Base-by-base conservation (phyloP, 345 rosid species). In the Gossypium mustelinum region DNA sequence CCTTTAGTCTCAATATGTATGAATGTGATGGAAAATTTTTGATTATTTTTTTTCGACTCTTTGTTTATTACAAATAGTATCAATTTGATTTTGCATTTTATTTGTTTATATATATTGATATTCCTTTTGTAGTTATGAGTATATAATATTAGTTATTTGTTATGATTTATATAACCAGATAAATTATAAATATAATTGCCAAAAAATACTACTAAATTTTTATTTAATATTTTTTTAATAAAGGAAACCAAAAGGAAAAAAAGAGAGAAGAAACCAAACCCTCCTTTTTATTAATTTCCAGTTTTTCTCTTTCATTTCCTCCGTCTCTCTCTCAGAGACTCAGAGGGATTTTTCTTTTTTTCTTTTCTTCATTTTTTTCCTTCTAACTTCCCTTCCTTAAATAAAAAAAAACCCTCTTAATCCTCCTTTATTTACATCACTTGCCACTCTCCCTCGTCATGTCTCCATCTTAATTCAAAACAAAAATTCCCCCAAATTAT, bases 331-430 rank as follows among this genome's bases (percentile, higher is more conserved):
- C 43, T 68, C 77, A 27, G 68, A 72, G 76, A 16, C 29, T 2
- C 75, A 61, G 79, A 62, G 85, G 66, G 75, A 60, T 74, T 71
- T 34, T 5, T 34, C 41, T 1, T 34, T 34, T 7, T 34, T 34
- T 34, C 7, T 5, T 34, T 34, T 34, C 7, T 34, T 74, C 29
- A 0, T 25, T 59, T 7, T 14, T 59, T 75, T 22, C 47, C 39
- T 45, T 20, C 48, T 29, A 39, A 41, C 34, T 20, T 72, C 50
- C 16, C 48, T 24, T 18, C 22, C 56, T 51, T 68, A 59, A 70
- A 56, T 56, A 74, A 59, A 11, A 3, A 24, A 59, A 75, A 72
- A 79, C 81, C 81, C 81, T 69, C 45, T 22, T 48, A 44, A 18
- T 9, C 44, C 70, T 14, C 45, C 70, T 41, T 27, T 11, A 69